These are phyloP conservation scores for Mycotypha africana DNA, from an alignment of 371 early-diverging fungal species.

Conservation along the genomic window DNA sequence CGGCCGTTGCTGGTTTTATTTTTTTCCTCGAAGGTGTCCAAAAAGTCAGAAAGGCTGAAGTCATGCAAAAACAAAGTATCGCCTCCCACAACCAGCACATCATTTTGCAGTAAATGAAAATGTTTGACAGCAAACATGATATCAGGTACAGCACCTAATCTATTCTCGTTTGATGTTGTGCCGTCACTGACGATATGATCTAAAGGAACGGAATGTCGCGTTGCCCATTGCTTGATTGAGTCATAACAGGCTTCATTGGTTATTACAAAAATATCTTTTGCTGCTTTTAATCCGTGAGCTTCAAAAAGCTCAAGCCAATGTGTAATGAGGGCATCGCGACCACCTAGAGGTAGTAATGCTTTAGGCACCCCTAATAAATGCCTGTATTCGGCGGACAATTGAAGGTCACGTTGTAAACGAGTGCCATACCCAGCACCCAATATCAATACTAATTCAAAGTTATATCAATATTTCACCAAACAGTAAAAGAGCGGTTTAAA, in stretches of 20 bases:
- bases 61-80: conserved; percentile 55
- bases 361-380: conserved; percentile 47
- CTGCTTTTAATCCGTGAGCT: conserved; percentile 11
- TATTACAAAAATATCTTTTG: conserved; percentile 31
- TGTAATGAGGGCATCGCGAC: conserved; percentile 43
- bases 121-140: conserved; percentile 42
- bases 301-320: conserved; percentile 45
- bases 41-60: conserved; percentile 28
- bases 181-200: conserved; percentile 52
- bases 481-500: too few relatives aligned
- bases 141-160: conserved; percentile 58
- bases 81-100: conserved; percentile 56
- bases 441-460: conserved; percentile 48
- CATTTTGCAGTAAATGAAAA: conserved; percentile 16
- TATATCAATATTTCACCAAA: too few relatives aligned
- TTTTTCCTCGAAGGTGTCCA: conserved; percentile 9
- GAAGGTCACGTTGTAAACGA: conserved; percentile 46
- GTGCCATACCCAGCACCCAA: conserved; percentile 57
- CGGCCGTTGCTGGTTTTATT: conserved; percentile 2
- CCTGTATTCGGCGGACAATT: conserved; percentile 16
- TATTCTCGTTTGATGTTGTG: conserved; percentile 42
- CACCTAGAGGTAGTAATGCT: conserved; percentile 44
- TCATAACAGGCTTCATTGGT: conserved; percentile 40
- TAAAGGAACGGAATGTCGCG: conserved; percentile 24
- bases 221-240: conserved; percentile 47